A percentile compares a stretch with the other conserved stretches of the same genome.
Conservation (phyloP, 805 yeast species). For the Saccharomycopsis fibuligera region DNA sequence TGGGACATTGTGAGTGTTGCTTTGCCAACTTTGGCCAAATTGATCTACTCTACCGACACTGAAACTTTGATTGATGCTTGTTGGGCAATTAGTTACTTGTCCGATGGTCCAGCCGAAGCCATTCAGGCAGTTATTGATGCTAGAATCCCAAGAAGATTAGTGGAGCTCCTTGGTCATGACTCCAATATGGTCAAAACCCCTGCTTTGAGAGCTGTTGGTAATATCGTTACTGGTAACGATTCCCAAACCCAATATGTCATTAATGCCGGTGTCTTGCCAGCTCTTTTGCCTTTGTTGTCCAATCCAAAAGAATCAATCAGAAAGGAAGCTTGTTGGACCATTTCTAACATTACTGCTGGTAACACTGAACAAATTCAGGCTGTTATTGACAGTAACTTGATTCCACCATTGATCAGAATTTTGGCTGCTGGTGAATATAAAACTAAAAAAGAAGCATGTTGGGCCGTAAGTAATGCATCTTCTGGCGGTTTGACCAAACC, state of each 20-base stretch:
- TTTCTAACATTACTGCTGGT: constrained; percentile 97
- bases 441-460: constrained; percentile 97
- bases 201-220: constrained; percentile 94
- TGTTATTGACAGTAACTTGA: constrained; percentile 87
- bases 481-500: constrained; percentile 92
- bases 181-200: constrained; percentile 91
- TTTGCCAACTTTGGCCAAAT: constrained; percentile 84
- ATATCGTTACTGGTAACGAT: constrained; percentile 96
- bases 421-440: constrained; percentile 83
- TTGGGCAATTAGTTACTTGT: constrained; percentile 95
- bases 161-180: constrained; percentile 80
- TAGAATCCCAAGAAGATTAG: constrained; percentile 89
- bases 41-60: constrained; percentile 83
- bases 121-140: constrained; percentile 97
- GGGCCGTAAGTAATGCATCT: constrained; percentile 98
- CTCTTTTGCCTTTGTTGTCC: constrained; percentile 69
- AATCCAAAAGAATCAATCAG: constrained; percentile 88
- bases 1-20: constrained; percentile 85
- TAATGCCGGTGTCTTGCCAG: constrained; percentile 85
- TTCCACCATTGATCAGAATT: constrained; percentile 82
- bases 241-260: constrained; percentile 91
- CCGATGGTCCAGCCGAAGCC: constrained; percentile 89
- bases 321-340: constrained; percentile 98
- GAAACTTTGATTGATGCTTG: constrained; percentile 96
- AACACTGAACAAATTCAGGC: constrained; percentile 93